Percentiles rank a stretch among this genome's conserved stretches.
These are phyloP conservation scores for Colletotrichum sidae DNA, from an alignment of 2,329 filamentous ascomycete species.

Conservation along the genomic window DNA sequence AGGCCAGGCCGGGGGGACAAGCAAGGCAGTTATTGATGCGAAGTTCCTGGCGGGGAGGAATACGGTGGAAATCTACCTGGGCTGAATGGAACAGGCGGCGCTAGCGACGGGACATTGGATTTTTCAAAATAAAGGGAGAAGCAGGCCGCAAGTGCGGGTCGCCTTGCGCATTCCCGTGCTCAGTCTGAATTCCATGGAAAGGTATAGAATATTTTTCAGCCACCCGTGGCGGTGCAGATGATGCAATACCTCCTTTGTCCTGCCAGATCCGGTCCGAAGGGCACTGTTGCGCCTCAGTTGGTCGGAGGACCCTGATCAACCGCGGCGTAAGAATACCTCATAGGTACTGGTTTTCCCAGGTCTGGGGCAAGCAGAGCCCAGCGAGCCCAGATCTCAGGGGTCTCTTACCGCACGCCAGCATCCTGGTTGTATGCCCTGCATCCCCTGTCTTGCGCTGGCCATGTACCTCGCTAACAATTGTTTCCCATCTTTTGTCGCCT, in stretches of 20 bases:
- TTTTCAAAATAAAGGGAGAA: constrained; percentile 40
- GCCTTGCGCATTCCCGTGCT: constrained; percentile 34
- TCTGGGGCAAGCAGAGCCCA: background rate
- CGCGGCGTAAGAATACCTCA: constrained; percentile 1
- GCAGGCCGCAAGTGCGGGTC: constrained; percentile 37
- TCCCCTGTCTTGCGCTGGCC: background rate
- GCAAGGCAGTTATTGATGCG: constrained; percentile 35
- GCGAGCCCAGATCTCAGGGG: constrained; percentile 6
- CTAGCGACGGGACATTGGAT: constrained; percentile 35
- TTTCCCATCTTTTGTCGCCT: constrained; percentile 8
- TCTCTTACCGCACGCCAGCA: constrained; percentile 10
- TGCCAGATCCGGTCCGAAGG: constrained; percentile 28
- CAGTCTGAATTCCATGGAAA: constrained; percentile 38
- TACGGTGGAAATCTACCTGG: constrained; percentile 35
- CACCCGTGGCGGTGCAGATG: constrained; percentile 39
- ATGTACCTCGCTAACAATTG: constrained; percentile 31
- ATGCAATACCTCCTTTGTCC: constrained; percentile 31
- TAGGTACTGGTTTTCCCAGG: background rate
- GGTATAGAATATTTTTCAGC: constrained; percentile 39
- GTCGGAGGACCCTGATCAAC: constrained; percentile 27
- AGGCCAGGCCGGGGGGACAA: constrained; percentile 17
- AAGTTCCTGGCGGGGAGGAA: constrained; percentile 34
- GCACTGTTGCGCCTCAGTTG: background rate
- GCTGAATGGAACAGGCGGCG: constrained; percentile 27
- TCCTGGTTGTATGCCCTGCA: constrained; percentile 7